These are phyloP conservation scores for Talaromyces trachyspermus DNA, from an alignment of 495 filamentous ascomycete genomes.

Conservation along the genomic window DNA sequence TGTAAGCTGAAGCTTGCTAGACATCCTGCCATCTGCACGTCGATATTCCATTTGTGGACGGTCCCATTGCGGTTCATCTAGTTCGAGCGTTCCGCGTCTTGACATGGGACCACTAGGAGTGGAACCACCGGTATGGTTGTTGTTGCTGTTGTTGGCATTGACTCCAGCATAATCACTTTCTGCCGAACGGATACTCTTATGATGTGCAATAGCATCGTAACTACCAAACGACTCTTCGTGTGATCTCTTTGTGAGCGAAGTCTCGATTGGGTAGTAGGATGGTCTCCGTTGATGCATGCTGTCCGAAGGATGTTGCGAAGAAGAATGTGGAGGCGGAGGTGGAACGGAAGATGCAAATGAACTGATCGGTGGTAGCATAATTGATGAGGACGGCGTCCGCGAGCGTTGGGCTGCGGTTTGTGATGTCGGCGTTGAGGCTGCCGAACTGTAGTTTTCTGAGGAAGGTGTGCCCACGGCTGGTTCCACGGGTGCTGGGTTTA, in stretches of 20 bases:
- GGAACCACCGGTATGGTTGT: slow-evolving; percentile 1
- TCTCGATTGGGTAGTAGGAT: slow-evolving; percentile 26
- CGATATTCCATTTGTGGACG: slow-evolving; percentile 9
- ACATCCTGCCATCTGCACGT: slow-evolving; percentile 9
- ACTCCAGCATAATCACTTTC: slow-evolving; percentile 18
- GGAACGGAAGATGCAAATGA: slow-evolving; percentile 3
- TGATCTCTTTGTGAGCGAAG: slow-evolving; percentile 25
- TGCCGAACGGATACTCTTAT: slow-evolving; percentile 44
- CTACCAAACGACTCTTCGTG: slow-evolving; percentile 38
- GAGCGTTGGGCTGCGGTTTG: slow-evolving; percentile 12
- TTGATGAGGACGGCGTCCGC: slow-evolving; percentile 17
- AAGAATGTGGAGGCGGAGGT: not conserved
- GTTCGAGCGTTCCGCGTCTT: slow-evolving; percentile 4
- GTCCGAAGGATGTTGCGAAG: too few relatives aligned
- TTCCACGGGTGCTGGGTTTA: slow-evolving; percentile 22
- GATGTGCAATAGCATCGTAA: slow-evolving; percentile 32
- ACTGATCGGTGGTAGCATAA: slow-evolving; percentile 11
- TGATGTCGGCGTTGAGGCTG: slow-evolving; percentile 1
- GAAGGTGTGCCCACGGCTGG: slow-evolving; percentile 18
- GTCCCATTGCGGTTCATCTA: not conserved
- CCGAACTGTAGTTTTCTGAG: slow-evolving; percentile 22
- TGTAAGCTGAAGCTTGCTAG: not conserved
- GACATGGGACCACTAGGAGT: not conserved
- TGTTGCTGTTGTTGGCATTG: slow-evolving; percentile 10
- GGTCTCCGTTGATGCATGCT: not conserved